A percentile compares a stretch with the other conserved stretches of the same genome.
Conservation (phyloP, 176 grass and related monocot genomes). For the Panicum miliaceum region DNA sequence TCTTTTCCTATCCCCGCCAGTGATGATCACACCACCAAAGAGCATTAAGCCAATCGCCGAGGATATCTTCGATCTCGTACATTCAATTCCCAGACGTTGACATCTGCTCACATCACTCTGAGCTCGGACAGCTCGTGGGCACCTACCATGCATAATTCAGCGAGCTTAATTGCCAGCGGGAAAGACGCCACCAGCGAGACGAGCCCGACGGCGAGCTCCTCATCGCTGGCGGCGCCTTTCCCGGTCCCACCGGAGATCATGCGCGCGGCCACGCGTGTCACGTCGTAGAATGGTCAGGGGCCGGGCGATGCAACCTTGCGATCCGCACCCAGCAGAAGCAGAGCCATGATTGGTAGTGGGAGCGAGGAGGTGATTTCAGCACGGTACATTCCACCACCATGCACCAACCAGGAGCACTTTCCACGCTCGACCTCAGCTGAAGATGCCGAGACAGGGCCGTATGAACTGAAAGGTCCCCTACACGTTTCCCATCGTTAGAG, state of each 20-base stretch:
- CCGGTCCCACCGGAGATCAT: neutral
- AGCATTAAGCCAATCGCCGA: neutral
- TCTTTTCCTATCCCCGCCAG: neutral
- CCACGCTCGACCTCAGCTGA: neutral
- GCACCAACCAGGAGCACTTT: neutral
- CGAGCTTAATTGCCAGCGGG: neutral
- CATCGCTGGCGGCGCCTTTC: neutral
- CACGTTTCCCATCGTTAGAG: neutral
- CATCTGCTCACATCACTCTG: constrained; percentile 34
- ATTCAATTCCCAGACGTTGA: constrained; percentile 11
- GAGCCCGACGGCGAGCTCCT: neutral
- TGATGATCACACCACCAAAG: neutral
- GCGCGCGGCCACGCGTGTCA: constrained; percentile 18
- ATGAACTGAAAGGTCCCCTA: neutral
- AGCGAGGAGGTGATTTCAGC: constrained; percentile 9
- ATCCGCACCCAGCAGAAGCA: neutral
- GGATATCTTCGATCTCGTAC: neutral
- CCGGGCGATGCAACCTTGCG: neutral
- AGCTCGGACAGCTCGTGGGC: neutral
- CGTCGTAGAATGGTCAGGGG: neutral
- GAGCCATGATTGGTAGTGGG: neutral
- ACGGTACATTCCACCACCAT: neutral
- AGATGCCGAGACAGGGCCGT: neutral
- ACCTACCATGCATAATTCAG: neutral
- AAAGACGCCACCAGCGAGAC: neutral